These are phyloP conservation scores for Fusarium tuaranense DNA, from an alignment of 2,329 filamentous ascomycete genomes.

Conservation along the genomic window DNA sequence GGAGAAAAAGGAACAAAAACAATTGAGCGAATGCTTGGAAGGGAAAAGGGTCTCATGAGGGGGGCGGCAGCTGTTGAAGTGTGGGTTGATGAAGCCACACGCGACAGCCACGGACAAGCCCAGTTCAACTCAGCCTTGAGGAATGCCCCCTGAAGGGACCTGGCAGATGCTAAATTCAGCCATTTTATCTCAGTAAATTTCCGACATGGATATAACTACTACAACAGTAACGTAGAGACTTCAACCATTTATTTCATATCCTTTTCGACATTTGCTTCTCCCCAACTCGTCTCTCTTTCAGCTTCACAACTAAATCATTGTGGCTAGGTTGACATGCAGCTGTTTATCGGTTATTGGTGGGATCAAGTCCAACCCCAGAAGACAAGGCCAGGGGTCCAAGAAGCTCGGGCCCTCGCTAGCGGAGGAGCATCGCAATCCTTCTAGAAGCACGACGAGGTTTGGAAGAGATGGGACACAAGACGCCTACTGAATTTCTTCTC, in stretches of 20 bases:
- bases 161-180: background rate
- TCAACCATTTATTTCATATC: background rate
- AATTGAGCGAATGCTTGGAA: conserved; percentile 1
- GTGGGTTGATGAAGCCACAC: conserved; percentile 33
- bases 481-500: background rate
- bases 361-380: conserved; percentile 7
- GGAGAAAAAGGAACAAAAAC: background rate
- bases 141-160: conserved; percentile 1
- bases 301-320: background rate
- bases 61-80: background rate
- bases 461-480: background rate
- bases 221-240: background rate
- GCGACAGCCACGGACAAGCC: conserved; percentile 6
- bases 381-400: conserved; percentile 8
- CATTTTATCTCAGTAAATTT: background rate
- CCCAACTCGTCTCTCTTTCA: background rate
- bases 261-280: background rate
- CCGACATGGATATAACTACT: background rate
- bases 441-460: conserved; percentile 10
- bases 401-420: conserved; percentile 33
- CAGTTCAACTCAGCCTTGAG: conserved; percentile 31
- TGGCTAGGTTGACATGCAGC: background rate
- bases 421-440: conserved; percentile 1
- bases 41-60: conserved; percentile 20
- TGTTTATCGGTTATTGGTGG: conserved; percentile 24